A percentile compares a stretch with the other conserved stretches of the same genome.
Evolutionary conservation across 768 basidiomycete species (phyloP).

Genomic region (Paxillus rubicundulus): DNA sequence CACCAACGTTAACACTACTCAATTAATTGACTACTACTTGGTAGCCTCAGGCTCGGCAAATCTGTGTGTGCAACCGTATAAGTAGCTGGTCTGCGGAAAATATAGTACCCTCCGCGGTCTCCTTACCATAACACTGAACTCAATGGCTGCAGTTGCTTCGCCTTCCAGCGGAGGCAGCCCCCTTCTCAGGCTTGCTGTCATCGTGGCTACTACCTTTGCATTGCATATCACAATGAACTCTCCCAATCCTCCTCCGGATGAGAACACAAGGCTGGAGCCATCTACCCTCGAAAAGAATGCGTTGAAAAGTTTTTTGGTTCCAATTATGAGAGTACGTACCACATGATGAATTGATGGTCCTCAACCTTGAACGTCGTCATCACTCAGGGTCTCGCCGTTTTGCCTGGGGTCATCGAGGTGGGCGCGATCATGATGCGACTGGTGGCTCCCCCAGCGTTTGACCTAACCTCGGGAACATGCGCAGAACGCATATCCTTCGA

Average conservation of each 20-base stretch:
- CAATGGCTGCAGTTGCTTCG: background rate
- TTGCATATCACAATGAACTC: constrained; percentile 6
- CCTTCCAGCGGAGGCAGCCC: background rate
- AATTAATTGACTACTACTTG: too few species aligned
- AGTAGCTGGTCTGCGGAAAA: too few species aligned
- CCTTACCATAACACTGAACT: too few species aligned
- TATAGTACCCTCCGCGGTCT: too few species aligned
- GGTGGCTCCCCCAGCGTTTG: background rate
- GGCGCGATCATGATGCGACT: background rate
- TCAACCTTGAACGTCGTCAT: background rate
- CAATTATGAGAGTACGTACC: background rate
- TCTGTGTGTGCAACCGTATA: background rate
- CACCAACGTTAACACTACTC: too few species aligned
- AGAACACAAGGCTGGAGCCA: background rate
- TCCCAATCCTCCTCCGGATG: constrained; percentile 5
- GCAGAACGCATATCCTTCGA: constrained; percentile 6
- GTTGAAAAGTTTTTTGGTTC: background rate
- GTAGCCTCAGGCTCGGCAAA: background rate
- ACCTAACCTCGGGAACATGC: constrained; percentile 3
- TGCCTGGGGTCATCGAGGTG: constrained; percentile 3
- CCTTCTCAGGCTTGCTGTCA: constrained; percentile 1
- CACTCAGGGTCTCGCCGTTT: constrained; percentile 1
- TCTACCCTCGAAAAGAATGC: background rate
- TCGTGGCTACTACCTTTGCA: background rate
- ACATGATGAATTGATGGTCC: background rate